phyloP scores from a whole-genome alignment of 108 stramenopile genomes.

The Cyclostephanos invisitatus region DNA sequence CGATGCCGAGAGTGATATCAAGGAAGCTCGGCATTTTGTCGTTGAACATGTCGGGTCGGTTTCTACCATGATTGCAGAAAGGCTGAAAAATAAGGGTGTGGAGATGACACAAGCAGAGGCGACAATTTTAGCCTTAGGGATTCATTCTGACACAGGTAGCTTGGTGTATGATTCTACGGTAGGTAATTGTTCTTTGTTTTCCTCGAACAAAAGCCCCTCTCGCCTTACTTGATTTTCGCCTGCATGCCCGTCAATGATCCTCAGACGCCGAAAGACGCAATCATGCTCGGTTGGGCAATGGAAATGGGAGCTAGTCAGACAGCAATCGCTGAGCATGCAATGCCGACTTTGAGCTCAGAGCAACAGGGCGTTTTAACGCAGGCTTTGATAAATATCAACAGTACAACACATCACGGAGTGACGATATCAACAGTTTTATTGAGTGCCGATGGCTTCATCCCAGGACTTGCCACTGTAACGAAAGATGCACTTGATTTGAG shows the following conservation, averaged over 20 bases:
- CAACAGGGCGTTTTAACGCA: constrained; percentile 89
- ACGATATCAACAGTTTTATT: constrained; percentile 85
- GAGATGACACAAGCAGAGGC: constrained; percentile 84
- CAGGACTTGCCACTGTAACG: constrained; percentile 90
- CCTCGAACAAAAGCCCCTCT: background rate
- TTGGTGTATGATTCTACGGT: constrained; percentile 90
- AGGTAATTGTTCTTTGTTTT: background rate
- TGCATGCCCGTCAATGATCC: background rate
- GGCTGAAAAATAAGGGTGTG: constrained; percentile 60
- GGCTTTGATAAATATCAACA: constrained; percentile 78
- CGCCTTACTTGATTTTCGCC: background rate
- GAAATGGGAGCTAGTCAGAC: constrained; percentile 89
- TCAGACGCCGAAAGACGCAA: constrained; percentile 84
- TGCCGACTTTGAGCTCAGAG: constrained; percentile 71
- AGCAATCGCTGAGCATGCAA: constrained; percentile 91
- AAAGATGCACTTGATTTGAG: constrained; percentile 91
- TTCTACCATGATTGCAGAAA: constrained; percentile 86
- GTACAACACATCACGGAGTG: constrained; percentile 82
- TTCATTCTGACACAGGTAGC: constrained; percentile 94
- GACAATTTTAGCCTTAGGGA: constrained; percentile 89
- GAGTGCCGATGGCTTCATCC: constrained; percentile 88
- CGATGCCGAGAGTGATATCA: constrained; percentile 87
- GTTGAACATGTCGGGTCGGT: constrained; percentile 89
- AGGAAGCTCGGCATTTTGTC: constrained; percentile 74
- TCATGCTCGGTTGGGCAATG: constrained; percentile 91